Base-by-base conservation (phyloP, 768 basidiomycete genomes). In the Rhodotorula kratochvilovae region DNA sequence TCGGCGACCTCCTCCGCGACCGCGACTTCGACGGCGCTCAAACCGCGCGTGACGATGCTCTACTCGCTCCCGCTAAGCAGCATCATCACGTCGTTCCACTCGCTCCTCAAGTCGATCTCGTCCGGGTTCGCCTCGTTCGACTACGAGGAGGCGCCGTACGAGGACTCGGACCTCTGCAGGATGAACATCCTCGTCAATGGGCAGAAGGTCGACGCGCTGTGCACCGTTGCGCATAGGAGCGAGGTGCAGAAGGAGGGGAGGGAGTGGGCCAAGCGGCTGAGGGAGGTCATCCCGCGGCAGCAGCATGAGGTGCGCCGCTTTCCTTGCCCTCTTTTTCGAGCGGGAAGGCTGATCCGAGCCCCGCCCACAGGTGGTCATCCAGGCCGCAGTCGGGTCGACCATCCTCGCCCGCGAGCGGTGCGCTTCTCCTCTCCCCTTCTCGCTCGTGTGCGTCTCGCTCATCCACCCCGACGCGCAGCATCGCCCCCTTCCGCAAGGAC, bases 131-230 rank as follows among this genome's bases (percentile, higher is more conserved):
- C 91, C 27, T 91, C 90, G 78, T 94, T 94, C 79, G 92, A 93
- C 90, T 99, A 99, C 77, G 94, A 98, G 80, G 90, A 94, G 79
- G 91, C 88, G 11, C 94, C 92, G 2, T 98, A 97, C 80, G 74
- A 75, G 55, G 35, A 64, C 51, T 67, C 64, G 31, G 76, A 78
- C 48, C 74, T 78, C 23, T 67, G 63, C 36, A 70, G 95, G 90
- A 92, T 99, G 87, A 85, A 86, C 48, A 92, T 99, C 79, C 83
- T 96, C 59, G 83, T 99, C 55, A 97, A 97, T 75, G 85, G 85
- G 43, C 89, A 90, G 79, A 88, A 90, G 3, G 89, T 99, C 33
- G 96, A 99, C 79, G 95, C 96, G 3, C 83, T 99, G 39, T 91
- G 94, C 33, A 83, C 95, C 75, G 89, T 98, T 70, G 89, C 97